These are phyloP conservation scores for Candida insectalens DNA, from an alignment of 805 yeast genomes.

Conservation along the genomic window DNA sequence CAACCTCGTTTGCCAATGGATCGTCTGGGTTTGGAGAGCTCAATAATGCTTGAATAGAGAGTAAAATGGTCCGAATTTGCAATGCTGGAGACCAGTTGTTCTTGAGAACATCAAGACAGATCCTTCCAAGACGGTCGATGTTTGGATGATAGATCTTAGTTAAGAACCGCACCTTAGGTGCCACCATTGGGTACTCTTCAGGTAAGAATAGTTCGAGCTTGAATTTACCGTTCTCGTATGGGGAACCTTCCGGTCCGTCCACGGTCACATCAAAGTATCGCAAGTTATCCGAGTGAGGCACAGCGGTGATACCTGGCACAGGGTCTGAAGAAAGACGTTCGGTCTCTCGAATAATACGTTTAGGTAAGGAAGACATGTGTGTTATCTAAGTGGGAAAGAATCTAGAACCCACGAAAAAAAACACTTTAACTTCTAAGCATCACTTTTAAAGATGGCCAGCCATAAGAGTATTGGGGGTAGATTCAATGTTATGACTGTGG, in stretches of 20 bases:
- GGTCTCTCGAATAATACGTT: slow-evolving; percentile 88
- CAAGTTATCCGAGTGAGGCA: slow-evolving; percentile 88
- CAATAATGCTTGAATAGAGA: slow-evolving; percentile 85
- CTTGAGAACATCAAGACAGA: slow-evolving; percentile 90
- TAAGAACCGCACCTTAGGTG: slow-evolving; percentile 90
- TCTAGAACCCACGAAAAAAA: too few relatives aligned
- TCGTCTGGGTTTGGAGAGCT: slow-evolving; percentile 98
- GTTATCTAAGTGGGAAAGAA: too few relatives aligned
- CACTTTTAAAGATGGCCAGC: slow-evolving; percentile 8
- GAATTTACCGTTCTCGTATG: slow-evolving; percentile 78
- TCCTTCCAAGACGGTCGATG: slow-evolving; percentile 89
- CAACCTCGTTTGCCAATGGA: slow-evolving; percentile 96
- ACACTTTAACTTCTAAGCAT: too few relatives aligned
- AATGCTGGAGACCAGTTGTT: slow-evolving; percentile 97
- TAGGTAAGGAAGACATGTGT: slow-evolving; percentile 59
- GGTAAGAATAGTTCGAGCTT: slow-evolving; percentile 82
- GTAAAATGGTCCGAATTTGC: slow-evolving; percentile 84
- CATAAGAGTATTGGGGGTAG: slow-evolving; percentile 20
- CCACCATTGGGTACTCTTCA: slow-evolving; percentile 97
- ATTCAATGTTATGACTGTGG: slow-evolving; percentile 17
- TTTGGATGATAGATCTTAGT: slow-evolving; percentile 96
- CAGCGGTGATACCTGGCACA: slow-evolving; percentile 90
- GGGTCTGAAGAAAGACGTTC: slow-evolving; percentile 89
- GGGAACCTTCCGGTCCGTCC: slow-evolving; percentile 86
- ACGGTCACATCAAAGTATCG: slow-evolving; percentile 88